Base-by-base conservation (phyloP, 768 basidiomycete genomes). In the Collybia mongolica region DNA sequence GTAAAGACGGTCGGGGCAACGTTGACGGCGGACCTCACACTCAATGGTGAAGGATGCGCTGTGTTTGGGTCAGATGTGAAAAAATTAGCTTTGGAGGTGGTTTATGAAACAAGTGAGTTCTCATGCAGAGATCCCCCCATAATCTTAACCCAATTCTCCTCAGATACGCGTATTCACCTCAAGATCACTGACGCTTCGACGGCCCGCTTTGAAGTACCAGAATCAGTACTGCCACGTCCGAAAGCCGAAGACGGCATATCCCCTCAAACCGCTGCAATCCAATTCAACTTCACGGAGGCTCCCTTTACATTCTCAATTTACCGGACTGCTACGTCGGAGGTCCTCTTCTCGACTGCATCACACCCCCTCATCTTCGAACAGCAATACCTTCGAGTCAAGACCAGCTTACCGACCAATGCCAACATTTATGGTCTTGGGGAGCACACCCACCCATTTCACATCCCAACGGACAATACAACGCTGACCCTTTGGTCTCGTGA, bases 381-480 rank as follows among this genome's bases (percentile, higher is more conserved):
- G 1, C 88, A 90, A 64, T 91, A 86, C 61, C 72, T 91, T 12
- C 84, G 87, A 46, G 68, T 91, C 54, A 84, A 86, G 61, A 86
- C 86, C 15, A 63, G 60, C 39, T 64, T 91, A 0, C 83, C 86
- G 0, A 46, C 63, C 2, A 64, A 77, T 37, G 78, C 88, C 22
- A 89, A 90, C 64, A 77, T 90, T 47, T 90, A 88, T 60, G 90
- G 90, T 2, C 73, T 90, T 8, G 88, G 89, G n/a, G 86, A 87
- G 56, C 83, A 86, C 62, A 81, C 82, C 4, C 76, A 86, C 51
- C 58, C 77, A 0, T 88, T 88, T 75, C 80, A 77, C 15, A 77
- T 88, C 22, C 63, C 73, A 7, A 66, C 72, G 0, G 64, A 71
- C 49, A 76, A 79, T 53, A 74, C 72, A 15, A 76, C 74, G 0